Base-by-base conservation (phyloP, 805 yeast species). In the Wickerhamiella bombiphila region DNA sequence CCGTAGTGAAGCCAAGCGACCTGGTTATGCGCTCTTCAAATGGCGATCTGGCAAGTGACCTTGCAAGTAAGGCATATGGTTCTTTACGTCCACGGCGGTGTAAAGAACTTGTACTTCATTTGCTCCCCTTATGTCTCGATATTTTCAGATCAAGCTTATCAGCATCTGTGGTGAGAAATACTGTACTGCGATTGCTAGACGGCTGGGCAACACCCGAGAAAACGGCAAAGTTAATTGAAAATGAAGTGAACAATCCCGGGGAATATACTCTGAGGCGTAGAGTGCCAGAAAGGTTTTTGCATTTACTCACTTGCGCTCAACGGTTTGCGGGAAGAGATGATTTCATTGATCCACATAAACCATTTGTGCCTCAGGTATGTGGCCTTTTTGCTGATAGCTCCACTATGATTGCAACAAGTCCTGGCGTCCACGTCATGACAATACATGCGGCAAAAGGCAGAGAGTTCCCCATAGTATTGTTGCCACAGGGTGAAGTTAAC, bases 401-500 rank as follows among this genome's bases (percentile, higher is more conserved):
- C 5, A 38, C 35, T 8, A 13, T 26, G 2, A 13, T 22, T 6
- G 35, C 31, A 8, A 28, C 15, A 29, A 16, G n/a, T 2, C 15
- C 13, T 4, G 29, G 29, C 5, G 34, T 46, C 22, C 14, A 19
- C 7, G 37, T 46, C 7, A 25, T 29, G 15, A 46, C 50, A 2
- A 37, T 42, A 6, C 50, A 46, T 28, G 34, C 41, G 3, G 46
- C 50, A 5, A 46, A 46, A 16, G 45, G 50, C 37, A 29, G 34
- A 3, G 46, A 46, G 28, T 46, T 47, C 47, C 46, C 44, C 16
- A 41, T 35, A 2, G 50, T 46, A 13, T 21, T 46, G 20, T 39
- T 42, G 14, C 41, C 45, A 5, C 15, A 22, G 9, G 38, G 36
- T 9, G 28, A 26, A 15, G 28, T 19, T 3, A 24, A n/a, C 3